Conservation (phyloP, 306 rosid species). For the Notholithocarpus densiflorus region DNA sequence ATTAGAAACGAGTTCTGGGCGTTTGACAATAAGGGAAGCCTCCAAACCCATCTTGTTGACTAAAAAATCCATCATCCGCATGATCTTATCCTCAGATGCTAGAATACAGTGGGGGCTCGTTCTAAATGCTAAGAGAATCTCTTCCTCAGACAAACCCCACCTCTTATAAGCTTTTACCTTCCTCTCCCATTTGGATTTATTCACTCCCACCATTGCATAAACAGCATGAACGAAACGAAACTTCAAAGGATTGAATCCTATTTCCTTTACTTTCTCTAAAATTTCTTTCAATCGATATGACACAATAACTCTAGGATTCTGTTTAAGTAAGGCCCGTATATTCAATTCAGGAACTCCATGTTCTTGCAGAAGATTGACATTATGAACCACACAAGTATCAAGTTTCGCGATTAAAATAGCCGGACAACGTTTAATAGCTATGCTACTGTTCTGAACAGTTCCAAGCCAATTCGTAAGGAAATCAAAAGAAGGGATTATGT, state of each 20-base stretch:
- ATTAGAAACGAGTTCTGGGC: too few species aligned
- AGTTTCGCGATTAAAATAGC: background rate
- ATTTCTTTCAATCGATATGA: background rate
- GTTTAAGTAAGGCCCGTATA: background rate
- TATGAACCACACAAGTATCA: background rate
- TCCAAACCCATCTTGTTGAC: conserved; percentile 32
- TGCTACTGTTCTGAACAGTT: background rate
- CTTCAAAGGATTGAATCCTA: conserved; percentile 38
- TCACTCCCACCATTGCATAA: conserved; percentile 13
- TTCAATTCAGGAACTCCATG: conserved; percentile 11
- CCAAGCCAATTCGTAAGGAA: background rate
- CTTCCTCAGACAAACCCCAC: background rate
- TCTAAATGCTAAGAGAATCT: conserved; percentile 26
- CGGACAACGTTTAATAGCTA: background rate
- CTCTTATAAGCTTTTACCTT: conserved; percentile 21
- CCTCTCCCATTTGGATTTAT: conserved; percentile 33
- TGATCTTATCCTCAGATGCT: conserved; percentile 30
- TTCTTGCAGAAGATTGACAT: conserved; percentile 3
- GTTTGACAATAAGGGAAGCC: conserved; percentile 10
- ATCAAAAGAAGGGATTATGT: background rate
- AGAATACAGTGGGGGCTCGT: conserved; percentile 42
- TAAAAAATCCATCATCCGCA: conserved; percentile 35
- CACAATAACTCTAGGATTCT: background rate
- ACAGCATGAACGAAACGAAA: conserved; percentile 26
- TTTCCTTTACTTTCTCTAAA: conserved; percentile 24